phyloP scores from a whole-genome alignment of 2,329 filamentous ascomycete genomes.

The Nothophoma quercina region DNA sequence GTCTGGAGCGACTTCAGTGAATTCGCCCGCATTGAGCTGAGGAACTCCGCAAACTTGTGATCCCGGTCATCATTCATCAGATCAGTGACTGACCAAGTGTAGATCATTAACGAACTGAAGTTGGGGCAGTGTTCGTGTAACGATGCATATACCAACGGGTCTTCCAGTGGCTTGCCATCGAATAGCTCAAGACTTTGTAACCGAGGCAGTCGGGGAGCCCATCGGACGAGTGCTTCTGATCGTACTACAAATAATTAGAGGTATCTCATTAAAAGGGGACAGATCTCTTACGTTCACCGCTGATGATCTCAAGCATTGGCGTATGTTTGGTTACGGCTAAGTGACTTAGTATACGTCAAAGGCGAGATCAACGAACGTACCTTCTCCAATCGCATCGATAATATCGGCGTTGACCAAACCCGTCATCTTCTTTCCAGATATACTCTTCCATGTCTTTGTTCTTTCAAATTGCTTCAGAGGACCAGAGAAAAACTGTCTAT shows the following conservation, averaged over 20 bases:
- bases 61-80: constrained; percentile 59
- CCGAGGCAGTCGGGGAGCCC: constrained; percentile 66
- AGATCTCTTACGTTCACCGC: constrained; percentile 55
- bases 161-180: constrained; percentile 66
- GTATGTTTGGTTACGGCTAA: constrained; percentile 57
- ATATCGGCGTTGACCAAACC: constrained; percentile 53
- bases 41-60: constrained; percentile 64
- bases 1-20: constrained; percentile 67
- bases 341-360: constrained; percentile 17
- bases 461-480: constrained; percentile 55
- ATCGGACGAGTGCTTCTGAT: constrained; percentile 61
- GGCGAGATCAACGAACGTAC: constrained; percentile 37
- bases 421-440: constrained; percentile 40
- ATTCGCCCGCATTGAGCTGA: constrained; percentile 63
- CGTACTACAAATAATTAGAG: constrained; percentile 51
- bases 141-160: constrained; percentile 60
- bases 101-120: constrained; percentile 68
- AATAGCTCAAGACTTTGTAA: constrained; percentile 67
- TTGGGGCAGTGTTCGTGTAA: constrained; percentile 66
- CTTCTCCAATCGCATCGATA: constrained; percentile 59
- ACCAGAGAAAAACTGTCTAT: constrained; percentile 61
- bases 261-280: neutral
- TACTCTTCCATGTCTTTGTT: constrained; percentile 25
- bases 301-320: constrained; percentile 66
- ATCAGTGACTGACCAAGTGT: constrained; percentile 52